Base-by-base conservation (phyloP, 2,329 filamentous ascomycete species). In the Aspergillus fischeri region DNA sequence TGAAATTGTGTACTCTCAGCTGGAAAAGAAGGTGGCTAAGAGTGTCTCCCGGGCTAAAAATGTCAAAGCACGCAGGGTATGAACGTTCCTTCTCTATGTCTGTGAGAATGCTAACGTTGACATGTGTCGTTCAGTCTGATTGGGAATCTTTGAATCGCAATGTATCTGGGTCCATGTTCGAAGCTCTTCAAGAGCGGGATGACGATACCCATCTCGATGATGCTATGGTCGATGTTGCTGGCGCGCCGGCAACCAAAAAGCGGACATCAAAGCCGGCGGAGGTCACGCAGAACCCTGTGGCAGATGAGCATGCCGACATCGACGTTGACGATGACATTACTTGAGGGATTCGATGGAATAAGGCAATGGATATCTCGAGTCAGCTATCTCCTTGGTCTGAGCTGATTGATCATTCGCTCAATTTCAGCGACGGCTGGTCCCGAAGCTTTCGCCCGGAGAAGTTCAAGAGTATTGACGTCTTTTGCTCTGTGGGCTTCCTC, bases 401-500 rank as follows among this genome's bases (percentile, higher is more conserved):
- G 68, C 62, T 84, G 81, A 24, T 79, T 83, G 61, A 89, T 82
- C 64, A 97, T 78, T 66, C 89, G 83, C 76, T 97, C 92, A 74
- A 97, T 90, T 74, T 97, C 93, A 60, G 85, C 86, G 24, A 83
- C 77, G 53, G 88, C 87, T 35, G 81, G 83, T 53, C 85, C 85
- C 5, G 86, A 88, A 17, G 91, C 92, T 63, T 88, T 91, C 56
- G 84, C 83, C 63, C 91, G 81, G 62, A 97, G 76, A 52, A 86
- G 81, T 65, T 88, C 84, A 75, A 95, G 86, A n/a, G 87, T 78
- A 65, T 87, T 87, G 51, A 85, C 79, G 70, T 99, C 90, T 74
- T 90, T 95, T 58, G 84, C 81, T 77, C 87, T 91, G 58, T 92
- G 82, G 3, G 94, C 93, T 77, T 97, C 94, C 76, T 97, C 92